Percentiles rank a stretch among this genome's conserved stretches.
Conservation (phyloP, 2,329 filamentous ascomycete genomes). For the Neofusicoccum kwambonambiense region DNA sequence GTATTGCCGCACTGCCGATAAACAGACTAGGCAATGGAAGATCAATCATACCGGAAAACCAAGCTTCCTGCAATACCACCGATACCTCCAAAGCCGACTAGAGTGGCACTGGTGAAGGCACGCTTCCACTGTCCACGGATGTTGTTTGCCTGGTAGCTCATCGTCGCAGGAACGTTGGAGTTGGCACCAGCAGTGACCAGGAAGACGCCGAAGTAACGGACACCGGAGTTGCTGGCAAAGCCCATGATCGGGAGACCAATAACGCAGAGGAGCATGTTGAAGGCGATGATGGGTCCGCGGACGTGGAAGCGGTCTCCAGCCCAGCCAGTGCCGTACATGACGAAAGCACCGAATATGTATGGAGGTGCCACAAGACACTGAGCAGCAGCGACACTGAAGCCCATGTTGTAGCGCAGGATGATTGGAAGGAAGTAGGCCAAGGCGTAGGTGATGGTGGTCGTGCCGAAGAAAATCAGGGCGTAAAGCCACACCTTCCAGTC, state of each 20-base stretch:
- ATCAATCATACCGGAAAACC: slow-evolving; percentile 55
- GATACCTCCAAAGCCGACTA: slow-evolving; percentile 74
- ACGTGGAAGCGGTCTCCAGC: slow-evolving; percentile 65
- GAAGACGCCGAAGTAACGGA: slow-evolving; percentile 74
- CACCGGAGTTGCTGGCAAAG: slow-evolving; percentile 55
- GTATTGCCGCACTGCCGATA: no score
- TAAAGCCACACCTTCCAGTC: slow-evolving; percentile 58
- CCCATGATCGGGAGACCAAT: slow-evolving; percentile 73
- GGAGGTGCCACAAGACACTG: slow-evolving; percentile 66
- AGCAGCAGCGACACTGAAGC: slow-evolving; percentile 61
- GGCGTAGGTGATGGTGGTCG: slow-evolving; percentile 71
- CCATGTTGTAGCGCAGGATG: slow-evolving; percentile 63
- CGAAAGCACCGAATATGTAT: slow-evolving; percentile 35
- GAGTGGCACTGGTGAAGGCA: slow-evolving; percentile 71
- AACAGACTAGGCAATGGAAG: not conserved
- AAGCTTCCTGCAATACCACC: slow-evolving; percentile 75
- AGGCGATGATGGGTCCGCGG: slow-evolving; percentile 64
- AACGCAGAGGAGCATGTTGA: slow-evolving; percentile 65
- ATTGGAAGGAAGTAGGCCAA: slow-evolving; percentile 78
- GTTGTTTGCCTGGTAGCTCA: slow-evolving; percentile 85
- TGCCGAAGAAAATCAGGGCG: slow-evolving; percentile 56
- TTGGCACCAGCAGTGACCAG: slow-evolving; percentile 74
- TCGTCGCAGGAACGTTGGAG: slow-evolving; percentile 70
- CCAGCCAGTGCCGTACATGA: slow-evolving; percentile 56
- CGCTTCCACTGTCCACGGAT: slow-evolving; percentile 88